Conservation (phyloP, 1,284 basidiomycete genomes). For the Anthracocystis setariae region DNA sequence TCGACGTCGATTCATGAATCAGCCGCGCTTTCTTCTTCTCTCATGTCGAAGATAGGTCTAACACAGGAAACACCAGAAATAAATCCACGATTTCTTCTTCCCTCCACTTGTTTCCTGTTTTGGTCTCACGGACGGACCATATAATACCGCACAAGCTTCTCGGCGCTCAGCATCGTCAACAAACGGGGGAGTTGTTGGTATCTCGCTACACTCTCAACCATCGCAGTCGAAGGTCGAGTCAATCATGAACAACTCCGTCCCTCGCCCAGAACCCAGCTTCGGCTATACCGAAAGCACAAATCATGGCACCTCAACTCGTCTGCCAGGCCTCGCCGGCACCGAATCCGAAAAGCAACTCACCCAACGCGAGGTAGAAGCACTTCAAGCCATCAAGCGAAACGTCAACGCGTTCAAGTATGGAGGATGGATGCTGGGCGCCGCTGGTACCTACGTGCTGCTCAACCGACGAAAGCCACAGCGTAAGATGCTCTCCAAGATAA, state of each 20-base stretch:
- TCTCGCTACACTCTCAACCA: not conserved
- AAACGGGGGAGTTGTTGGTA: no score
- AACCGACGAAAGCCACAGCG: constrained; percentile 34
- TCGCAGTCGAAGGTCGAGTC: not conserved
- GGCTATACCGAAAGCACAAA: not conserved
- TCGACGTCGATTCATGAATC: constrained; percentile 40
- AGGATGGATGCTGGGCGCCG: constrained; percentile 46
- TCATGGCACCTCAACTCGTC: constrained; percentile 11
- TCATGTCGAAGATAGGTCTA: no score
- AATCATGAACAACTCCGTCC: not conserved
- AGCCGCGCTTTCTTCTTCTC: constrained; percentile 6
- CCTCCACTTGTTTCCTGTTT: constrained; percentile 3
- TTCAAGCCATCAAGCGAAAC: constrained; percentile 42
- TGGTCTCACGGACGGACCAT: not conserved
- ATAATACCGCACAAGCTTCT: constrained; percentile 3
- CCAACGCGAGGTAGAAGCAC: constrained; percentile 38
- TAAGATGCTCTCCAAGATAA: constrained; percentile 15
- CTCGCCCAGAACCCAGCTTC: constrained; percentile 9
- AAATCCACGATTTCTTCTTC: no score
- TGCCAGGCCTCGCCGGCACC: constrained; percentile 35
- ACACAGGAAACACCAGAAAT: no score
- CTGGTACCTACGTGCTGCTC: constrained; percentile 22
- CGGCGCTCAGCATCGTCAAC: not conserved
- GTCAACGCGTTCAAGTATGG: constrained; percentile 43
- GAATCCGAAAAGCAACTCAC: constrained; percentile 46